Evolutionary conservation across 345 rosid species (phyloP).

Genomic region (Limnanthes douglasii): DNA sequence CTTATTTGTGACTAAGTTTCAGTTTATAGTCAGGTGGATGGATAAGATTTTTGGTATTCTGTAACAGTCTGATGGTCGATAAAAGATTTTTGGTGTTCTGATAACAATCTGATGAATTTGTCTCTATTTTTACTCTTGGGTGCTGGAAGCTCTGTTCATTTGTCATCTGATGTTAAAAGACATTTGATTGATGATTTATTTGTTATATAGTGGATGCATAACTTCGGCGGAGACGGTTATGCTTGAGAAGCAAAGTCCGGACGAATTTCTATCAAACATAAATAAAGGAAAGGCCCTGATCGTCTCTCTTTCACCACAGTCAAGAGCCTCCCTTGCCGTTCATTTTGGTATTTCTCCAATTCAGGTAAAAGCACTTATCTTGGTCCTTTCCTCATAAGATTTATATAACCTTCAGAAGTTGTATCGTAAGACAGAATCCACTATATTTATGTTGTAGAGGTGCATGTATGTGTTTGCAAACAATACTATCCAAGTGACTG

Average conservation of each 20-base stretch:
- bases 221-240: conserved; percentile 90
- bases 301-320: conserved; percentile 73
- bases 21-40: too few species aligned
- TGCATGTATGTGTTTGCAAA: too few species aligned
- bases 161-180: not conserved
- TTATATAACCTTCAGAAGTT: too few species aligned
- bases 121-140: conserved; percentile 4
- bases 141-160: not conserved
- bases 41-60: too few species aligned
- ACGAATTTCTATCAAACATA: conserved; percentile 63
- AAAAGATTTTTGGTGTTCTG: too few species aligned
- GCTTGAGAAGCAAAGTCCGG: conserved; percentile 97
- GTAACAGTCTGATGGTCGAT: too few species aligned
- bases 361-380: conserved; percentile 19
- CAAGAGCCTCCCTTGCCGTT: conserved; percentile 74
- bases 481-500: too few species aligned
- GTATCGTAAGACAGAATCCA: too few species aligned
- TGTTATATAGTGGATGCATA: conserved; percentile 66
- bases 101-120: not conserved
- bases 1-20: too few species aligned
- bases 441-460: too few species aligned
- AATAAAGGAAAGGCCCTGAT: conserved; percentile 44
- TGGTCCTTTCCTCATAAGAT: not conserved
- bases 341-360: conserved; percentile 56
- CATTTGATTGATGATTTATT: not conserved